These are phyloP conservation scores for Salix dunnii DNA, from an alignment of 345 rosid genomes.

Conservation along the genomic window DNA sequence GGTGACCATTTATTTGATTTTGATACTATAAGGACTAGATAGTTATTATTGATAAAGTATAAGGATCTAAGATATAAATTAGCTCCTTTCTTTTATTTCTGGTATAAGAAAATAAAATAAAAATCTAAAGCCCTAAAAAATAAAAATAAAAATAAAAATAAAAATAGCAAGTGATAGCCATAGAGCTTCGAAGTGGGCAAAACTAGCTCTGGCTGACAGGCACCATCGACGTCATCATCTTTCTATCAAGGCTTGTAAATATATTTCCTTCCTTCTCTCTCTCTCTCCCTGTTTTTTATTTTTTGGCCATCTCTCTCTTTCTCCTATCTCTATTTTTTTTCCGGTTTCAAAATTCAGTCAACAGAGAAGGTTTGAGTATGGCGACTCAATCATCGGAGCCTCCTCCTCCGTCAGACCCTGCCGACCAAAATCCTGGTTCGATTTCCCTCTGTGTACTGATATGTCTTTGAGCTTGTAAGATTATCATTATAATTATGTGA, in stretches of 20 bases:
- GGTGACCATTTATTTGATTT: too few species aligned
- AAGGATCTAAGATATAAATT: neutral
- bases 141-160: neutral
- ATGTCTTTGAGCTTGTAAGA: neutral
- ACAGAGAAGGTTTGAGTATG: conserved; percentile 24
- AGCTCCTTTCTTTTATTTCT: neutral
- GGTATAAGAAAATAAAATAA: neutral
- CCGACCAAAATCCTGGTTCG: conserved; percentile 34
- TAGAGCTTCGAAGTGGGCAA: conserved; percentile 16
- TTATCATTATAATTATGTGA: neutral
- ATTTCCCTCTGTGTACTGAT: neutral
- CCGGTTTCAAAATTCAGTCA: neutral
- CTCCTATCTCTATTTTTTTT: neutral
- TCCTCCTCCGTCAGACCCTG: conserved; percentile 21
- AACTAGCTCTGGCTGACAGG: conserved; percentile 14
- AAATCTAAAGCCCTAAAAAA: neutral
- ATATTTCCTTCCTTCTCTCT: too few species aligned
- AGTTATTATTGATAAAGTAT: neutral
- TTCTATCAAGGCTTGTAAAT: neutral
- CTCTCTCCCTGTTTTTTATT: neutral
- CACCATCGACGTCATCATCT: neutral
- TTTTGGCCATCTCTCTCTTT: neutral
- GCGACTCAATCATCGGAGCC: conserved; percentile 37
- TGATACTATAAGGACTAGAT: neutral
- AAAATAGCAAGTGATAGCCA: neutral